Percentiles rank a stretch among this genome's conserved stretches.
These are phyloP conservation scores for Tolypocladium sp. DNA, from an alignment of 2,329 filamentous ascomycete genomes.

Conservation along the genomic window DNA sequence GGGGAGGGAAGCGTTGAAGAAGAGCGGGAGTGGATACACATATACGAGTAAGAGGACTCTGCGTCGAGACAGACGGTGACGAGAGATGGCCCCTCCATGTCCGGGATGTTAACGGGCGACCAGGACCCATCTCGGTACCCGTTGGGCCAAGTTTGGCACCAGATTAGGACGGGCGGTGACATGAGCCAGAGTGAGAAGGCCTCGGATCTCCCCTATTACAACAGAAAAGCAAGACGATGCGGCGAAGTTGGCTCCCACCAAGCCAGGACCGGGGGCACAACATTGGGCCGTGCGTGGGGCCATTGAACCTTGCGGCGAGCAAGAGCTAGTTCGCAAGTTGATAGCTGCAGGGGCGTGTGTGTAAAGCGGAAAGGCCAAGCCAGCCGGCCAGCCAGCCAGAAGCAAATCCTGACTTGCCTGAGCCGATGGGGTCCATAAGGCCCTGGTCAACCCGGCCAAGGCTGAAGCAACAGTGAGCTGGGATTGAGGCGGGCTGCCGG, in stretches of 20 bases:
- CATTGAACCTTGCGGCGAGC: background rate
- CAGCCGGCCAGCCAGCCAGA: background rate
- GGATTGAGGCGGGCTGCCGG: background rate
- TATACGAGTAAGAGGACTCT: conserved; percentile 17
- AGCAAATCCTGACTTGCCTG: background rate
- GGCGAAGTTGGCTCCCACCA: conserved; percentile 7
- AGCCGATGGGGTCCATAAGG: background rate
- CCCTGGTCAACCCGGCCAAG: background rate
- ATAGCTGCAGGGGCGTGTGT: background rate
- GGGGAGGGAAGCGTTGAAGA: conserved; percentile 8
- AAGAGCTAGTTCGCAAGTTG: conserved; percentile 1
- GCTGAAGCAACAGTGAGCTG: background rate
- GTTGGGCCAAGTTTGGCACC: conserved; percentile 15
- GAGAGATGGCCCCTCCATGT: conserved; percentile 1
- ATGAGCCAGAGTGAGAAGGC: conserved; percentile 18
- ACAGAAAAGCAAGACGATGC: conserved; percentile 5
- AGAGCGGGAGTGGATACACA: conserved; percentile 23
- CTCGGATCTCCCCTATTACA: conserved; percentile 8
- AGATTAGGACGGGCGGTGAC: conserved; percentile 25
- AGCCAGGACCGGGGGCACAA: conserved; percentile 7
- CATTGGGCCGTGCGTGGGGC: conserved; percentile 12
- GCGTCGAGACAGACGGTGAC: background rate
- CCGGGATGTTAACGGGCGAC: conserved; percentile 3
- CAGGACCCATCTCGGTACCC: conserved; percentile 8
- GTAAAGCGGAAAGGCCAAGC: background rate